Base-by-base conservation (phyloP, 2,329 filamentous ascomycete genomes). In the Fonsecaea nubica region DNA sequence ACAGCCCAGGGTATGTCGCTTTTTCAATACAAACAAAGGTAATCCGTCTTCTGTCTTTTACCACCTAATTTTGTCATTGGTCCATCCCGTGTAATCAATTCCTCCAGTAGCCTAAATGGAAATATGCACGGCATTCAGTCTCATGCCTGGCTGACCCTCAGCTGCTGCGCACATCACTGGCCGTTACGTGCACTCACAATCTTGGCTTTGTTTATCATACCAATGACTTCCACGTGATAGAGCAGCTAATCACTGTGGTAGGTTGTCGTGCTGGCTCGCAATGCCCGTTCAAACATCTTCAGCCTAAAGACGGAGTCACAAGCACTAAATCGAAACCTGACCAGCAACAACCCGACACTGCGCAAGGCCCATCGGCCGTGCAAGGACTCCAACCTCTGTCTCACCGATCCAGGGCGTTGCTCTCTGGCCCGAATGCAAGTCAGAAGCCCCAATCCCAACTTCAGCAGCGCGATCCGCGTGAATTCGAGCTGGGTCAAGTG, bases 401-500 rank as follows among this genome's bases (percentile, higher is more conserved):
- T 33, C 65, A 71, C 40, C 66, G 18, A 58, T n/a, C 52, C 33
- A 64, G 52, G 10, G 36, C 35, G 56, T 62, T 12, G 32, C 13
- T 15, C 38, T 12, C 55, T 13, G 30, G 50, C 18, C 50, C 48
- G 6, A n/a, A 15, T 7, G 38, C 67, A 10, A 58, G 91, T 36
- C 76, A 85, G 65, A 90, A 88, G 74, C 91, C 91, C 10, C 80
- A 90, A 2, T 87, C 91, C 6, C 81, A 84, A 65, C 82, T 85
- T 10, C 89, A 92, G 77, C 76, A 81, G 35, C 83, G 88, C 66
- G 87, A 93, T 75, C 90, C 91, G 6, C 84, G 90, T 70, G 85
- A 85, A 64, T 95, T 92, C 75, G 90, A 95, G 76, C 78, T 94
- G 58, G 85, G 86, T 67, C 92, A 95, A 80, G 79, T 94, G 67